These are phyloP conservation scores for Naganishia albida DNA, from an alignment of 1,284 basidiomycete genomes.

Conservation along the genomic window DNA sequence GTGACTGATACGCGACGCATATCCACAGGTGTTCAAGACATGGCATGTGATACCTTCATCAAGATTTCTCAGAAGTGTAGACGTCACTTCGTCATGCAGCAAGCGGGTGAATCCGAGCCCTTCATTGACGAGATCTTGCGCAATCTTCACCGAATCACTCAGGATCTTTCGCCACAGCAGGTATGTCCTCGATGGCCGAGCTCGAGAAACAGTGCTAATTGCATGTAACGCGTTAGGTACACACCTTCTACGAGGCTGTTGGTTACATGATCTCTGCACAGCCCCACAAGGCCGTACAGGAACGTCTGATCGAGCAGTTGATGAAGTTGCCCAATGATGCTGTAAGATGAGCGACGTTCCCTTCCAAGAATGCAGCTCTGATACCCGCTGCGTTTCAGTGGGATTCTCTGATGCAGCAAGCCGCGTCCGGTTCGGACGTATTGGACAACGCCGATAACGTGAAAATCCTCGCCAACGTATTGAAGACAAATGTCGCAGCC, in stretches of 20 bases:
- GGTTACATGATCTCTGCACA: conserved; percentile 99
- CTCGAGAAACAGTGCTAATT: background rate
- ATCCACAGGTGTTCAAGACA: conserved; percentile 92
- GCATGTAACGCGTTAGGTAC: conserved; percentile 59
- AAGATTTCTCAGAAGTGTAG: conserved; percentile 99
- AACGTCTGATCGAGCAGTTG: conserved; percentile 88
- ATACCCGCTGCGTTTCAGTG: conserved; percentile 61
- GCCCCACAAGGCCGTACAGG: conserved; percentile 95
- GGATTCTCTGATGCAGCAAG: conserved; percentile 97
- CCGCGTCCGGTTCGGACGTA: conserved; percentile 89
- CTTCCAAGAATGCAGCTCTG: background rate
- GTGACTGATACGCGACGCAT: conserved; percentile 30
- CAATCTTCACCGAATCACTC: conserved; percentile 87
- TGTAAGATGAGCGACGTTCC: conserved; percentile 57
- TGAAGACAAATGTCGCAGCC: conserved; percentile 98
- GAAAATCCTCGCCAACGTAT: conserved; percentile 93
- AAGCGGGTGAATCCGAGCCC: conserved; percentile 94
- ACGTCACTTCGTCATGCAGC: conserved; percentile 98
- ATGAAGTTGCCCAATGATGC: conserved; percentile 99
- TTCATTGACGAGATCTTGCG: conserved; percentile 98
- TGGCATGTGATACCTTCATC: conserved; percentile 99
- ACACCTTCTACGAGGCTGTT: conserved; percentile 96
- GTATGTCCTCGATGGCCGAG: conserved; percentile 51
- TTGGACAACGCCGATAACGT: conserved; percentile 89
- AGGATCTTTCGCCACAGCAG: conserved; percentile 92